Conservation (phyloP, 345 rosid species). For the Eucalyptus polyanthemos region DNA sequence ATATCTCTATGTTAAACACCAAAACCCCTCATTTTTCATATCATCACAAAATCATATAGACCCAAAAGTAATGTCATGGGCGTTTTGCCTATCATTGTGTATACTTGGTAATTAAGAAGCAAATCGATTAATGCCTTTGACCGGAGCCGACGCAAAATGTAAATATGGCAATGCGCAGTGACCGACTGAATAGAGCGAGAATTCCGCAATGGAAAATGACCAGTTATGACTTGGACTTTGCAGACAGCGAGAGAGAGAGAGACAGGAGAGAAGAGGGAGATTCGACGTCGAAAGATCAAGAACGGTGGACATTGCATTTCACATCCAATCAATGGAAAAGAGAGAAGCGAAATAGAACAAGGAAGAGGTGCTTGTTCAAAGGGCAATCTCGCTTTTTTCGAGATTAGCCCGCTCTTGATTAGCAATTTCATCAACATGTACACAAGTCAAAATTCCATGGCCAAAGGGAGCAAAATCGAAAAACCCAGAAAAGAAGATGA, state of each 20-base stretch:
- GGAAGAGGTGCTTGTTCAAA: neutral
- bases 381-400: neutral
- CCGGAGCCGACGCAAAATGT: neutral
- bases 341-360: neutral
- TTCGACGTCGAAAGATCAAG: neutral
- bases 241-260: neutral
- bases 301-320: neutral
- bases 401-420: neutral
- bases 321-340: neutral
- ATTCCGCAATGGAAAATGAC: neutral
- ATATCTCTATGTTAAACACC: neutral
- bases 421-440: neutral
- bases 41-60: neutral
- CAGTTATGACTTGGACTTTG: neutral
- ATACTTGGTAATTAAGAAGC: neutral
- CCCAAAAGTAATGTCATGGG: neutral
- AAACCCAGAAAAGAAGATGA: neutral
- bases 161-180: neutral
- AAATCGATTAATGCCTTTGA: neutral
- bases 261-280: neutral
- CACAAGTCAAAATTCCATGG: neutral
- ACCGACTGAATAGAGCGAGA: neutral
- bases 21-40: neutral
- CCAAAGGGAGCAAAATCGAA: neutral
- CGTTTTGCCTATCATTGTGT: neutral